These are phyloP conservation scores for Lepraria neglecta DNA, from an alignment of 495 filamentous ascomycete genomes.

Conservation along the genomic window DNA sequence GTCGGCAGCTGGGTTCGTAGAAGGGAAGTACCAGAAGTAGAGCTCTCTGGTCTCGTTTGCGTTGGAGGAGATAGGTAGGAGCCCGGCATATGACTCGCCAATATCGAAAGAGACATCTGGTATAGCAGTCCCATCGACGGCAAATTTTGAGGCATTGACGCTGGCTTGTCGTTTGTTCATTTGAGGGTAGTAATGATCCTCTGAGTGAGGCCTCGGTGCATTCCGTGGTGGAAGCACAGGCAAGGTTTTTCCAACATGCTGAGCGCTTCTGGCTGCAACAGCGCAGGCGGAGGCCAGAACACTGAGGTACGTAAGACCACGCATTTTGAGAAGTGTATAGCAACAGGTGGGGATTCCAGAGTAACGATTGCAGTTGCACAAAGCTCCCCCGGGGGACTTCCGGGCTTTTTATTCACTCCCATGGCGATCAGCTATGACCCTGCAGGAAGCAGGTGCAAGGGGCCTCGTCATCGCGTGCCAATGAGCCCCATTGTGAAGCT, in stretches of 20 bases:
- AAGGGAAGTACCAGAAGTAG: slow-evolving; percentile 77
- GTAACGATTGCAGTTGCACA: not conserved
- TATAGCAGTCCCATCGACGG: slow-evolving; percentile 59
- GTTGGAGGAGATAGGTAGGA: slow-evolving; percentile 58
- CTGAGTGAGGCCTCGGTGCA: slow-evolving; percentile 11
- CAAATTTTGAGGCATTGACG: slow-evolving; percentile 39
- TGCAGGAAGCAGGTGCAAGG: not conserved
- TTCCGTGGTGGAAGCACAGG: slow-evolving; percentile 20
- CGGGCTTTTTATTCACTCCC: not conserved
- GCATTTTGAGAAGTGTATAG: slow-evolving; percentile 11
- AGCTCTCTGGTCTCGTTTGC: slow-evolving; percentile 49
- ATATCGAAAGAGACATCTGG: slow-evolving; percentile 71
- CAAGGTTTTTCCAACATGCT: slow-evolving; percentile 28
- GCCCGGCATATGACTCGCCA: slow-evolving; percentile 69
- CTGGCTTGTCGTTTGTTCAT: slow-evolving; percentile 16
- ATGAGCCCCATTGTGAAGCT: not conserved
- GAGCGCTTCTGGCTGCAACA: slow-evolving; percentile 27
- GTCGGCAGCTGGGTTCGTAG: slow-evolving; percentile 41
- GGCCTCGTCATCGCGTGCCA: not conserved
- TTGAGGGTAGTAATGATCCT: slow-evolving; percentile 12
- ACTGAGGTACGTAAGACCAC: slow-evolving; percentile 6
- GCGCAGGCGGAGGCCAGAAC: slow-evolving; percentile 6
- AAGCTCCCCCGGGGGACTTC: not conserved
- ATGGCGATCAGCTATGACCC: slow-evolving; percentile 6
- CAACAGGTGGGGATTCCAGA: not conserved